These are phyloP conservation scores for Triticum monococcum DNA, from an alignment of 176 grass and related monocot genomes.

Conservation along the genomic window DNA sequence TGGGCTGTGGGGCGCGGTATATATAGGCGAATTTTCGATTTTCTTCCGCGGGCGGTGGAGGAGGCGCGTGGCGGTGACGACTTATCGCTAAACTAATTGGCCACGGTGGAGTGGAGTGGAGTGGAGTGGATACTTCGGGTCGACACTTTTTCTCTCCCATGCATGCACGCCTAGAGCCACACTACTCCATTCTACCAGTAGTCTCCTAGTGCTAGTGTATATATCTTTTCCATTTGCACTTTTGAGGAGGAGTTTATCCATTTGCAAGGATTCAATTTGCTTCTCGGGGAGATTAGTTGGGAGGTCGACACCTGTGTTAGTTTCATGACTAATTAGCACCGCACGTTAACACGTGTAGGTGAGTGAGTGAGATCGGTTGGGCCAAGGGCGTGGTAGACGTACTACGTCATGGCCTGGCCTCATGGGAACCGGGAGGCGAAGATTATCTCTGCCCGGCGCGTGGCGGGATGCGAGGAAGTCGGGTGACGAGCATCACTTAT, in stretches of 20 bases:
- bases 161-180: not conserved
- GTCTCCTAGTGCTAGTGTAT: too few relatives aligned
- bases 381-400: not conserved
- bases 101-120: not conserved
- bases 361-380: not conserved
- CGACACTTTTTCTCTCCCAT: too few relatives aligned
- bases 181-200: not conserved
- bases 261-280: not conserved
- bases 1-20: not conserved
- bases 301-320: not conserved
- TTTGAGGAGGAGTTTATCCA: not conserved
- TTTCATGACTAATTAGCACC: not conserved
- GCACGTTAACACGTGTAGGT: not conserved
- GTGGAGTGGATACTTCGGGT: not conserved
- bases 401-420: too few relatives aligned
- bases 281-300: not conserved
- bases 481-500: too few relatives aligned
- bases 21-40: slow-evolving; percentile 33
- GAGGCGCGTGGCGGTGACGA: slow-evolving; percentile 7
- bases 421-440: too few relatives aligned
- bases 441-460: too few relatives aligned
- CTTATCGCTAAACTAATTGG: slow-evolving; percentile 3
- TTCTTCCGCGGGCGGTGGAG: not conserved
- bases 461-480: too few relatives aligned
- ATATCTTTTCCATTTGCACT: not conserved